Conservation (phyloP, 352 stramenopile genomes). For the Globisporangium splendens region DNA sequence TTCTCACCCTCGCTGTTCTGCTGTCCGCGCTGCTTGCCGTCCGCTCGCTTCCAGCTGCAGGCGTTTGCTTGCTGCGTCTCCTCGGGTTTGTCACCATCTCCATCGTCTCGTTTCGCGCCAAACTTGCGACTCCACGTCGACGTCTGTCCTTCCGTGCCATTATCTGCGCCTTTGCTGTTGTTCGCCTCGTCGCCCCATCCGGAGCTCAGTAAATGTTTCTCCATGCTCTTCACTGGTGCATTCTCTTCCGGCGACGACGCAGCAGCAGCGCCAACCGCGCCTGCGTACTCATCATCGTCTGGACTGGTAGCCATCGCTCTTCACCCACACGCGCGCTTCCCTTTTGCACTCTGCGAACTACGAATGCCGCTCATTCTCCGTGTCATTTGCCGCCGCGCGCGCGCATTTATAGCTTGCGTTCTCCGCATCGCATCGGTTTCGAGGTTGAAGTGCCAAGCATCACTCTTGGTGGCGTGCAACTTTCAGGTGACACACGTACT, state of each 20-base stretch:
- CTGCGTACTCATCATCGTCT: not conserved
- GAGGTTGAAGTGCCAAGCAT: slow-evolving; percentile 1
- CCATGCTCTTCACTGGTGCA: slow-evolving; percentile 7
- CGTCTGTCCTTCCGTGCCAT: slow-evolving; percentile 11
- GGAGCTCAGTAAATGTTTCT: slow-evolving; percentile 21
- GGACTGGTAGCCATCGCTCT: slow-evolving; percentile 5
- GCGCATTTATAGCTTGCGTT: too few species aligned
- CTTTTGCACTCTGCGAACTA: too few species aligned
- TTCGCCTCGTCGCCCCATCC: slow-evolving; percentile 20
- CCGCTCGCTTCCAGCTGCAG: slow-evolving; percentile 69
- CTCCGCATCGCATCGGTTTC: too few species aligned
- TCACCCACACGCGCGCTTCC: not conserved
- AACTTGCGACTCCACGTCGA: slow-evolving; percentile 15
- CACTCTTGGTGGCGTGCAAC: not conserved
- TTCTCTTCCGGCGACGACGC: not conserved
- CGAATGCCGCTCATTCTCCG: too few species aligned
- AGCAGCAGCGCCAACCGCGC: not conserved
- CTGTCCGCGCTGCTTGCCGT: slow-evolving; percentile 32
- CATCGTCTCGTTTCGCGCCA: slow-evolving; percentile 15
- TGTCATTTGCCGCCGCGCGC: too few species aligned
- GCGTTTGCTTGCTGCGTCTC: slow-evolving; percentile 10
- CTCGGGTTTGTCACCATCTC: slow-evolving; percentile 16
- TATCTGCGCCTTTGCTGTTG: slow-evolving; percentile 13
- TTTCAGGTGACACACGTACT: too few species aligned
- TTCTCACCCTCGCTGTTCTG: slow-evolving; percentile 28